Base-by-base conservation (phyloP, 2,329 filamentous ascomycete species). In the Cytospora schulzeri region DNA sequence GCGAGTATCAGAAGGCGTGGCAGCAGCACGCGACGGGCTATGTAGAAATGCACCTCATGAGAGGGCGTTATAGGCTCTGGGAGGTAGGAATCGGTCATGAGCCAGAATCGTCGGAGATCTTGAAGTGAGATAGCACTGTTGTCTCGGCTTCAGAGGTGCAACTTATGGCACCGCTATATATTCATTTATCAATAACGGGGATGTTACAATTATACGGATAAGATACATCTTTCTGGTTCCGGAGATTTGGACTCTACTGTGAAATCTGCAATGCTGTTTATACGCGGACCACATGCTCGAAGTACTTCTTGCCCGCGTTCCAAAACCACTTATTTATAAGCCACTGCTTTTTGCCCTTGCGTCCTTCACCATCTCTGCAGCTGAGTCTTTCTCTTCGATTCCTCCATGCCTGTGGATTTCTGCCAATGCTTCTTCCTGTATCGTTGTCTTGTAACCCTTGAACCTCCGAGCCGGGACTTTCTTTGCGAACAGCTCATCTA, bases 401-500 rank as follows among this genome's bases (percentile, higher is more conserved):
- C 7, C 58, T 7, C 66, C 66, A 24, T 60, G 52, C 12, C 63
- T 63, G 12, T 57, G 60, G 4, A 72, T 68, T 61, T 73, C 70
- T 15, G 68, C 68, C 57, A 72, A 48, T 11, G 70, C 71, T 19
- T 73, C 64, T 31, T 71, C 69, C 41, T 69, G 69, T 29, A 71
- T 70, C 22, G 69, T 69, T 1, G 72, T 73, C 64, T 69, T 65
- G 19, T 71, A 70, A 6, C 57, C 60, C 65, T 73, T 73, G 63
- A 75, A 74, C 60, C 71, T 69, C 70, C 71, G 71, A 6, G 72
- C 68, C 9, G 69, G 35, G 5, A 74, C 68, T 12, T 68, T 66
- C 9, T 70, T 68, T 15, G 70, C 67, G 50, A 75, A 75, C 17
- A 75, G 66, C 67, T 74, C 73, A 63, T 75, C 73, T 38, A 75